Evolutionary conservation across 257 asterid species (phyloP).

Genomic region (Capsicum baccatum): DNA sequence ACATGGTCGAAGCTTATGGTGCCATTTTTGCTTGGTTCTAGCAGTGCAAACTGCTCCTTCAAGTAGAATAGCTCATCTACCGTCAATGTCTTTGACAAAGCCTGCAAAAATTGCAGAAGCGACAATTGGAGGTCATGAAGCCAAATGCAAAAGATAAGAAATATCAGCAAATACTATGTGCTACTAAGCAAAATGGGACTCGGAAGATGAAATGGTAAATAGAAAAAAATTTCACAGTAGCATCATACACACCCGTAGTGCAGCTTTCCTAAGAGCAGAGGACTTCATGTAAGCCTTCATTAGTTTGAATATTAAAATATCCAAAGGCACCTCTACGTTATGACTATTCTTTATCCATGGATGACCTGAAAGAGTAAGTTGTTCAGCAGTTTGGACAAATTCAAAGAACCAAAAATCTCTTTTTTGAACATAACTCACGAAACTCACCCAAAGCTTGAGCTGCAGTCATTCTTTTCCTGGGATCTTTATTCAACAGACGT

Average conservation of each 20-base stretch:
- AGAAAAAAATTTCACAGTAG: not conserved
- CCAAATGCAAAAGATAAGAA: constrained; percentile 3
- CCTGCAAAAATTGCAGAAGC: constrained; percentile 41
- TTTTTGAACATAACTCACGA: constrained; percentile 8
- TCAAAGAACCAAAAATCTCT: not conserved
- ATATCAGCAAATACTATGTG: not conserved
- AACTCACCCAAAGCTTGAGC: constrained; percentile 92
- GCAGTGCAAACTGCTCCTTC: constrained; percentile 56
- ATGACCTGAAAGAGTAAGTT: constrained; percentile 70
- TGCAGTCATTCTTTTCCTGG: constrained; percentile 92
- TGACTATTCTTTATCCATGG: constrained; percentile 76
- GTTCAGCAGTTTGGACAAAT: constrained; percentile 23
- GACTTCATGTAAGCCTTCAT: constrained; percentile 93
- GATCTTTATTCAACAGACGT: constrained; percentile 79
- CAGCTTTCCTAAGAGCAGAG: constrained; percentile 94
- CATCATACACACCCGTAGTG: constrained; percentile 62
- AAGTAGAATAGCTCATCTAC: constrained; percentile 55
- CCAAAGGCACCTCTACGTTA: constrained; percentile 71
- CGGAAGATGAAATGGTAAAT: not conserved
- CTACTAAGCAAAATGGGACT: not conserved
- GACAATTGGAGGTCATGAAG: not conserved
- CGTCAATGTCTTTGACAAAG: constrained; percentile 59
- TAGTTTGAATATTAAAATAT: constrained; percentile 74
- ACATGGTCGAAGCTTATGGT: constrained; percentile 54
- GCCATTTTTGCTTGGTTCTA: constrained; percentile 60